These are phyloP conservation scores for Schizochytrium sp. DNA, from an alignment of 108 stramenopile species.

Conservation along the genomic window DNA sequence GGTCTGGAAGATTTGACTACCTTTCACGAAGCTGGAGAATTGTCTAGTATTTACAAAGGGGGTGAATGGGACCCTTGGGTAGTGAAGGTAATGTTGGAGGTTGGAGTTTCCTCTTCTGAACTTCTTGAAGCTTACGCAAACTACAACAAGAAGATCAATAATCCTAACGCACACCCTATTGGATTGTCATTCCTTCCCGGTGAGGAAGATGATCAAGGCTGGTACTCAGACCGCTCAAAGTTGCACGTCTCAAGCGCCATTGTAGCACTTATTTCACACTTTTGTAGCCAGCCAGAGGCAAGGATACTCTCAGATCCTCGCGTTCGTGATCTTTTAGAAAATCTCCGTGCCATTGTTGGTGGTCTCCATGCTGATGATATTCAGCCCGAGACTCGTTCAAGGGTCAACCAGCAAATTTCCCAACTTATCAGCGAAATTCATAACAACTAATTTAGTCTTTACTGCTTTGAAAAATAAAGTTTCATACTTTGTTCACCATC, in stretches of 20 bases:
- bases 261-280: background rate
- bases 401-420: constrained; percentile 3
- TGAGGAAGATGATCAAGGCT: constrained; percentile 9
- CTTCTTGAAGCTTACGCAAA: constrained; percentile 36
- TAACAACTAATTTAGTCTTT: constrained; percentile 1
- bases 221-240: constrained; percentile 52
- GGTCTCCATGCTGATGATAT: constrained; percentile 11
- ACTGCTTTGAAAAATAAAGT: background rate
- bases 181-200: constrained; percentile 19
- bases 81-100: background rate
- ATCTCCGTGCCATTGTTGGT: constrained; percentile 1
- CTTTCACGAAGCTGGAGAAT: background rate
- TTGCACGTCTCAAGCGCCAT: constrained; percentile 48
- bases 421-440: background rate
- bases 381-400: constrained; percentile 14
- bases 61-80: constrained; percentile 48
- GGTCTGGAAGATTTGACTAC: constrained; percentile 19
- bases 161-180: constrained; percentile 22
- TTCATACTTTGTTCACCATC: background rate
- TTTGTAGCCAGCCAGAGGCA: background rate
- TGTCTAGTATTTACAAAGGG: too few species aligned
- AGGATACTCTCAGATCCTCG: constrained; percentile 28
- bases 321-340: constrained; percentile 50
- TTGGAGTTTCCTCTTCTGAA: constrained; percentile 27
- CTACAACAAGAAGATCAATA: constrained; percentile 58